Evolutionary conservation across 148 eudicot genomes (phyloP).

Genomic region (Rhododendron vialii): DNA sequence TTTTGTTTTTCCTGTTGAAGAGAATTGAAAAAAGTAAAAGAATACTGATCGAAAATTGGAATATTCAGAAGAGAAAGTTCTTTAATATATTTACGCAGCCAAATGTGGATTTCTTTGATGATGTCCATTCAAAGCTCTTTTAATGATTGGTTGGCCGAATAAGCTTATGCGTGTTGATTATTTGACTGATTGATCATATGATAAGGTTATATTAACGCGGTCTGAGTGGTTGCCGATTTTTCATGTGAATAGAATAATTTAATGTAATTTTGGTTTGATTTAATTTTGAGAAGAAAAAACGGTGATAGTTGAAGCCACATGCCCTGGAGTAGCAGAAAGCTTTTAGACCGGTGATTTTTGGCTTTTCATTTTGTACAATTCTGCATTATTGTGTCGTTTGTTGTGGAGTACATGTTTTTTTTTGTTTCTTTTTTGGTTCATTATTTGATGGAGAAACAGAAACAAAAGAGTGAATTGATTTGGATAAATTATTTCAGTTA

Average conservation of each 20-base stretch:
- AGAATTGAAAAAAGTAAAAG: background rate
- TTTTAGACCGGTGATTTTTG: background rate
- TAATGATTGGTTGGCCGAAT: too few species aligned
- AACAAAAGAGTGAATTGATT: background rate
- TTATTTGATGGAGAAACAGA: background rate
- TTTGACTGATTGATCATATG: background rate
- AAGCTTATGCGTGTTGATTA: too few species aligned
- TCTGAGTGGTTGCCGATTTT: background rate
- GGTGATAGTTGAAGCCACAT: background rate
- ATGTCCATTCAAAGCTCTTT: too few species aligned
- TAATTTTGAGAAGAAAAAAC: background rate
- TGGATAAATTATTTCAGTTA: background rate
- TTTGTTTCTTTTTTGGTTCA: background rate
- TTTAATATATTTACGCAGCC: background rate
- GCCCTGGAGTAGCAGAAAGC: background rate
- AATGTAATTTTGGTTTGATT: background rate
- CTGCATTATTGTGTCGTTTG: background rate
- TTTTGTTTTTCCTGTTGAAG: background rate
- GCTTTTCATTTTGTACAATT: constrained; percentile 6
- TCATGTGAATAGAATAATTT: background rate
- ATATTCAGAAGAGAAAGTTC: background rate
- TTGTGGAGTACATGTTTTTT: background rate
- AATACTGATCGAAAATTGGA: background rate
- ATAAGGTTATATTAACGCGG: background rate
- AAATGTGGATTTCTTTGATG: background rate